Evolutionary conservation across 495 filamentous ascomycete species (phyloP).

Genomic region (Bacidia gigantensis): DNA sequence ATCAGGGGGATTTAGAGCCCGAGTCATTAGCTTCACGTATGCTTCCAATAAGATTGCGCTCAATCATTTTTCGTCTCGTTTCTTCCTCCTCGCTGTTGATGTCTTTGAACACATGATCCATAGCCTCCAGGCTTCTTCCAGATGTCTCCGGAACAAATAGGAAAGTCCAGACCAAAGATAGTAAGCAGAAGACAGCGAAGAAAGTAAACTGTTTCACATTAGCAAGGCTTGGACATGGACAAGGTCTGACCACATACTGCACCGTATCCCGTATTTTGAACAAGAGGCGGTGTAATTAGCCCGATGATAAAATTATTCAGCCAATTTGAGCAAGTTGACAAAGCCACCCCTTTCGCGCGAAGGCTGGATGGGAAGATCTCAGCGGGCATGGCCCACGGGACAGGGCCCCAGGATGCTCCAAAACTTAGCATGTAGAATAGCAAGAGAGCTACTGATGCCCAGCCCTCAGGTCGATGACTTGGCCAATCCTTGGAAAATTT

Average conservation of each 20-base stretch:
- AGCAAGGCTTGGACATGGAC: slow-evolving; percentile 1
- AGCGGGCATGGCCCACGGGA: slow-evolving; percentile 33
- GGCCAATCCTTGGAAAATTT: slow-evolving; percentile 32
- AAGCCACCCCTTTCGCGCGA: slow-evolving; percentile 38
- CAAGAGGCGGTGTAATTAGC: slow-evolving; percentile 26
- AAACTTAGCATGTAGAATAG: slow-evolving; percentile 38
- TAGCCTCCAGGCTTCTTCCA: slow-evolving; percentile 39
- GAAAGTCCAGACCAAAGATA: slow-evolving; percentile 38
- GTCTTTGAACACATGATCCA: slow-evolving; percentile 40
- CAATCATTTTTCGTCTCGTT: slow-evolving; percentile 27
- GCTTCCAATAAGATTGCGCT: slow-evolving; percentile 21
- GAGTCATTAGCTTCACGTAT: not conserved
- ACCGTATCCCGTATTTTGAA: slow-evolving; percentile 41
- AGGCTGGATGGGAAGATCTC: slow-evolving; percentile 39
- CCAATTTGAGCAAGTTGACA: slow-evolving; percentile 42
- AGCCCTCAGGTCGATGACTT: slow-evolving; percentile 31
- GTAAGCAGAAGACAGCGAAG: slow-evolving; percentile 44
- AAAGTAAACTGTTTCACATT: slow-evolving; percentile 21
- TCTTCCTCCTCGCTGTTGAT: slow-evolving; percentile 29
- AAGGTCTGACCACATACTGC: slow-evolving; percentile 14
- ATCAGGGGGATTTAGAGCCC: not conserved
- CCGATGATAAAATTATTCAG: slow-evolving; percentile 44
- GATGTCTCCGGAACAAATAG: slow-evolving; percentile 45
- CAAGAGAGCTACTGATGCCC: slow-evolving; percentile 26
- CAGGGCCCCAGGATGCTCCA: slow-evolving; percentile 34